Base-by-base conservation (phyloP, 139 green algal species). In the Tetradesmus obliquus region DNA sequence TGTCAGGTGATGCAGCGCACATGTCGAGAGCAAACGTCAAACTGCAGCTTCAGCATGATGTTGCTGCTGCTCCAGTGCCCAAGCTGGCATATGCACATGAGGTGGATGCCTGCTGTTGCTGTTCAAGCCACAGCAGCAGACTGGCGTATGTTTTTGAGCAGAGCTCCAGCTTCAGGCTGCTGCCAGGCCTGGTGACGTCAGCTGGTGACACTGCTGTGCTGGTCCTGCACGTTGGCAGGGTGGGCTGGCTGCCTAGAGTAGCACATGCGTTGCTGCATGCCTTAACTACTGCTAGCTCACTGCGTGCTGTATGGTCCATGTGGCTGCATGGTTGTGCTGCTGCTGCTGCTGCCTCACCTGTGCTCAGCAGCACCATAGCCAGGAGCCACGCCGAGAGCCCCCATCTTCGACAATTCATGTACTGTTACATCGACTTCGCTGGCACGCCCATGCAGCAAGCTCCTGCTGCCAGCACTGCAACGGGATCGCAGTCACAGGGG, bases 301-400 rank as follows among this genome's bases (percentile, higher is more conserved):
- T 71, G 60, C 12, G 10, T 15, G 60, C n/a, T 76, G 2, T 3
- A 19, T 76, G n/a, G 66, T 24, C 2, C n/a, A 19, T 24, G 66
- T 76, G 6, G 7, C 66, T 24, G 66, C 66, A 76, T 76, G 66
- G 17, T 71, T 76, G 66, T 13, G 22, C 54, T 57, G 54, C 53
- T 82, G 76, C 20, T 80, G 10, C 32, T 86, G 87, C 76, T 79
- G 87, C 24, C 55, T 79, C 55, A 60, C n/a, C 86, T 69, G n/a
- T 66, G n/a, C 6, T 82, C 8, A 51, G n/a, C 24, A 82, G 24
- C 76, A 55, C 76, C 76, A 15, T 22, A 7, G 24, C 66, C 15
- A 76, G 17, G 6, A 76, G 66, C 66, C 66, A 76, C 12, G 66
- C 66, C 15, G n/a, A 5, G 66, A 76, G 66, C 66, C 15, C 66